A percentile compares a stretch with the other conserved stretches of the same genome.
These are phyloP conservation scores for Isoetes taiwanensis DNA, from an alignment of 75 land plant genomes.

Conservation along the genomic window DNA sequence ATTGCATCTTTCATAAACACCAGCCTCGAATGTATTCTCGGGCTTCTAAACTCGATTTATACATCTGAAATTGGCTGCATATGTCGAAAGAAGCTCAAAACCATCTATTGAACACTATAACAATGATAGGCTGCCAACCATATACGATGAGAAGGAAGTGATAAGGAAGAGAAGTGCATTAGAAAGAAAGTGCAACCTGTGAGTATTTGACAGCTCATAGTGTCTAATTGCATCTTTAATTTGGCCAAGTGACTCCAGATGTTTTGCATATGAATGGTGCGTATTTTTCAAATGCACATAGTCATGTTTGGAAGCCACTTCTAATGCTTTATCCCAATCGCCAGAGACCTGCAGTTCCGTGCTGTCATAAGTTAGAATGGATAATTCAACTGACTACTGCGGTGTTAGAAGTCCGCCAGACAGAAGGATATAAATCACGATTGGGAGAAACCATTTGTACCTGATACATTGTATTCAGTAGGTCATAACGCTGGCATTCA, in stretches of 20 bases:
- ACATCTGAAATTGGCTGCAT: too few relatives aligned
- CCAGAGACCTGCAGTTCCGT: conserved; percentile 17
- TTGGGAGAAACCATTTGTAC: background rate
- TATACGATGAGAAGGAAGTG: background rate
- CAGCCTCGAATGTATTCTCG: too few relatives aligned
- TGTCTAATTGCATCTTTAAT: conserved; percentile 22
- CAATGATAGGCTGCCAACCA: too few relatives aligned
- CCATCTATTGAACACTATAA: too few relatives aligned
- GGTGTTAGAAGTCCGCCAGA: too few relatives aligned
- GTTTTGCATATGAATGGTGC: conserved; percentile 28
- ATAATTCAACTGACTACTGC: background rate
- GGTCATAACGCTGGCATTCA: conserved; percentile 25
- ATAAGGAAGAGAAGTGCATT: background rate
- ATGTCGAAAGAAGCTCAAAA: too few relatives aligned
- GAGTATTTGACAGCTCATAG: conserved; percentile 22
- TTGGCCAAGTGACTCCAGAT: conserved; percentile 23
- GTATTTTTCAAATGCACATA: conserved; percentile 21
- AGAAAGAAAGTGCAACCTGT: conserved; percentile 13
- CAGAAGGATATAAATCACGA: too few relatives aligned
- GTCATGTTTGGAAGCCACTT: conserved; percentile 20
- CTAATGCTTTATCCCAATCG: conserved; percentile 27
- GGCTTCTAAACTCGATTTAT: too few relatives aligned
- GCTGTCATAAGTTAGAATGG: background rate
- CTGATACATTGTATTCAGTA: conserved; percentile 20
- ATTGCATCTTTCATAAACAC: too few relatives aligned